phyloP scores from a whole-genome alignment of 2,329 filamentous ascomycete genomes.

The Leptosphaerulina australis region DNA sequence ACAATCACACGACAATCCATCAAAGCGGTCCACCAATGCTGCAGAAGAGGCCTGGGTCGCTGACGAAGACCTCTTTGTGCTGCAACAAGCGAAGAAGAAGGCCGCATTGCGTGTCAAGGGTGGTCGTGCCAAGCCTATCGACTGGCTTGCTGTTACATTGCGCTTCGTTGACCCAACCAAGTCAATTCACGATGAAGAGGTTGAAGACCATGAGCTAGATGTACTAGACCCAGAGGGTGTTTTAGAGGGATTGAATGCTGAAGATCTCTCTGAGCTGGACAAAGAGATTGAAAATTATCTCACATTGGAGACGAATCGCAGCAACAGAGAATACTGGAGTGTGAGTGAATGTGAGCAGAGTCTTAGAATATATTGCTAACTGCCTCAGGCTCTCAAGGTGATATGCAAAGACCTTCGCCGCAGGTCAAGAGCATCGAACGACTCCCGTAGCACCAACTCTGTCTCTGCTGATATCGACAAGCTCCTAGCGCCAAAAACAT shows the following conservation, averaged over 20 bases:
- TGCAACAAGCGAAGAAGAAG: slow-evolving; percentile 98
- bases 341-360: slow-evolving; percentile 48
- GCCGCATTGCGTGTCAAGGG: slow-evolving; percentile 93
- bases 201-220: slow-evolving; percentile 74
- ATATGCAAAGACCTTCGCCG: slow-evolving; percentile 79
- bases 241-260: slow-evolving; percentile 71
- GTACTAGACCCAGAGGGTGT: slow-evolving; percentile 82
- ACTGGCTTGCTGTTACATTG: slow-evolving; percentile 90
- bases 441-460: slow-evolving; percentile 77
- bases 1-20: slow-evolving; percentile 45
- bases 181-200: slow-evolving; percentile 80
- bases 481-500: slow-evolving; percentile 81
- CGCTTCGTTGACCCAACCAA: slow-evolving; percentile 85
- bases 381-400: slow-evolving; percentile 72
- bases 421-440: slow-evolving; percentile 66
- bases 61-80: slow-evolving; percentile 92
- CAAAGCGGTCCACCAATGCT: slow-evolving; percentile 54
- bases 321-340: slow-evolving; percentile 87
- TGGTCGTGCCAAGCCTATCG: slow-evolving; percentile 87
- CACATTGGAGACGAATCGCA: slow-evolving; percentile 75
- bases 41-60: slow-evolving; percentile 74
- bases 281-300: slow-evolving; percentile 82
- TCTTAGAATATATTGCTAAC: slow-evolving; percentile 26
- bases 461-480: slow-evolving; percentile 88
- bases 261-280: slow-evolving; percentile 75